Conservation (phyloP, 2,329 filamentous ascomycete species). For the Colletotrichum orchidophilum region DNA sequence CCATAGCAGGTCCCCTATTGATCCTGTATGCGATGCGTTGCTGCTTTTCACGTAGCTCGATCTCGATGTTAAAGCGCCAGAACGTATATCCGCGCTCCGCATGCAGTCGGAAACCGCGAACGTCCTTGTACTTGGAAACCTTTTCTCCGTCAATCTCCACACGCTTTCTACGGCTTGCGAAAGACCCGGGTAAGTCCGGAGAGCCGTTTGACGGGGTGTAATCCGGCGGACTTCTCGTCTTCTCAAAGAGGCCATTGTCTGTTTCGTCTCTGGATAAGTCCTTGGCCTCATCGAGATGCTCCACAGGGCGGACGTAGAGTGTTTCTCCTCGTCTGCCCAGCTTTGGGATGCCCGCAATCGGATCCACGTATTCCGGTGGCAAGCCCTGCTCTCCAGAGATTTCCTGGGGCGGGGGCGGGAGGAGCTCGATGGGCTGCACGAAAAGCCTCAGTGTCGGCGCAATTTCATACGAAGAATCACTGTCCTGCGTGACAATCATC, state of each 20-base stretch:
- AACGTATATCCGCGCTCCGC: constrained; percentile 90
- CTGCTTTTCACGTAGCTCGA: constrained; percentile 82
- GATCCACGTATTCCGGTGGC: constrained; percentile 86
- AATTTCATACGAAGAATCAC: constrained; percentile 82
- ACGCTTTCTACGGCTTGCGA: constrained; percentile 62
- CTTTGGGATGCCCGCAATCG: constrained; percentile 87
- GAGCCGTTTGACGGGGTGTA: constrained; percentile 50
- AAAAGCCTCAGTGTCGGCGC: constrained; percentile 85
- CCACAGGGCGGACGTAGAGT: constrained; percentile 88
- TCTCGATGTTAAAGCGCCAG: constrained; percentile 95
- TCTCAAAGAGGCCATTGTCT: constrained; percentile 84
- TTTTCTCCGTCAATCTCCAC: constrained; percentile 79
- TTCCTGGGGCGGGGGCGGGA: constrained; percentile 79
- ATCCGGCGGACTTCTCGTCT: constrained; percentile 64
- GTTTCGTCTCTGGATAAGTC: constrained; percentile 85
- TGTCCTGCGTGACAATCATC: constrained; percentile 94
- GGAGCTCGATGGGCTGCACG: constrained; percentile 82
- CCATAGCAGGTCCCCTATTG: constrained; percentile 86
- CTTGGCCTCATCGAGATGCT: constrained; percentile 79
- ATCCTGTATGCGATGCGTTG: constrained; percentile 94
- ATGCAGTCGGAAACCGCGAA: constrained; percentile 84
- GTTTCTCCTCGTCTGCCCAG: constrained; percentile 85
- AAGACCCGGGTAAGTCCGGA: constrained; percentile 61
- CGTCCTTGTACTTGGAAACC: constrained; percentile 81
- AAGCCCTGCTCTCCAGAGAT: constrained; percentile 71